phyloP scores from a whole-genome alignment of 345 rosid genomes.

The Eucalyptus victrix region DNA sequence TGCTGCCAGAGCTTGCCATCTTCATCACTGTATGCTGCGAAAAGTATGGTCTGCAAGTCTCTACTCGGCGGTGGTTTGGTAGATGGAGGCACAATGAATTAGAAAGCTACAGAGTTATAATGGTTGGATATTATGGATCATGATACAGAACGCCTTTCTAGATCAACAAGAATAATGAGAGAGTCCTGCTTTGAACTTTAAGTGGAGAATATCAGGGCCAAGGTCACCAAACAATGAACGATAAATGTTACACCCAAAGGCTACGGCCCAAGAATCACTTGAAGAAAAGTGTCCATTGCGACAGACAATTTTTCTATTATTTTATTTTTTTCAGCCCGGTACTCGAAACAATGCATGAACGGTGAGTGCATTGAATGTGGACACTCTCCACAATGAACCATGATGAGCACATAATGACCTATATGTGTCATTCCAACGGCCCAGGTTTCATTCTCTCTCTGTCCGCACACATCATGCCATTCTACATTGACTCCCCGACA shows the following conservation, averaged over 20 bases:
- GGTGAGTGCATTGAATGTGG: background rate
- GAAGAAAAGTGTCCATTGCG: background rate
- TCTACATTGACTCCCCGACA: background rate
- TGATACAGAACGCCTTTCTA: background rate
- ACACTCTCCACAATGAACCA: background rate
- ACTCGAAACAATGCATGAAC: background rate
- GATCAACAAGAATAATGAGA: background rate
- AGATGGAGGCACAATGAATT: background rate
- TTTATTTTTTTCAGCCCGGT: background rate
- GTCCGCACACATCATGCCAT: background rate
- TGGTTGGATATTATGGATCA: background rate
- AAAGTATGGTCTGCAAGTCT: background rate
- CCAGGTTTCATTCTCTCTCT: background rate
- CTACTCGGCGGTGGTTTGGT: background rate
- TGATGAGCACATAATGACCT: background rate
- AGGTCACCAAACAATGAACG: background rate
- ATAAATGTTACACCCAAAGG: background rate
- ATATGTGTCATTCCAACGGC: background rate
- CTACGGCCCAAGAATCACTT: background rate
- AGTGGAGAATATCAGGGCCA: background rate
- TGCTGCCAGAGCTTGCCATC: background rate
- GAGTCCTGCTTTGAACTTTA: background rate
- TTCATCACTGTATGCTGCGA: background rate
- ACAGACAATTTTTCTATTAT: background rate
- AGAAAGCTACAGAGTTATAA: background rate